These are phyloP conservation scores for Bipolaris zeicola DNA, from an alignment of 2,329 filamentous ascomycete species.

Conservation along the genomic window DNA sequence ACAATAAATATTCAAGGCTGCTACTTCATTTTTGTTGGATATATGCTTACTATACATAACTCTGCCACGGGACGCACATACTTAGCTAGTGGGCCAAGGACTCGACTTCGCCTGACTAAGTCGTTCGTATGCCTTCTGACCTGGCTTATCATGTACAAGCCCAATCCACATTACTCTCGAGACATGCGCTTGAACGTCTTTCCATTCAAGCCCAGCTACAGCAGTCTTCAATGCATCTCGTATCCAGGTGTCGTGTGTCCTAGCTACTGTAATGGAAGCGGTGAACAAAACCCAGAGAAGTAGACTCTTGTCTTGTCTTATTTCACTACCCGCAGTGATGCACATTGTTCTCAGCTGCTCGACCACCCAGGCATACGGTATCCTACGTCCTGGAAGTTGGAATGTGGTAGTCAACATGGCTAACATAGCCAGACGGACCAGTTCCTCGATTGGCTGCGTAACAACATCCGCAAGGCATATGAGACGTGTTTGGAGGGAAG, in stretches of 20 bases:
- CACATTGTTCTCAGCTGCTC: not conserved
- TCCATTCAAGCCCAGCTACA: not conserved
- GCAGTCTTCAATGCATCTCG: not conserved
- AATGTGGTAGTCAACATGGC: not conserved
- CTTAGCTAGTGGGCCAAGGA: no score
- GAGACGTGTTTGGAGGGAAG: not conserved
- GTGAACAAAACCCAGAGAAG: not conserved
- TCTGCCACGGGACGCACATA: no score
- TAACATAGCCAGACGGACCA: not conserved
- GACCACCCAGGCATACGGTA: not conserved
- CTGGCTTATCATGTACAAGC: not conserved
- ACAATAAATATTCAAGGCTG: no score
- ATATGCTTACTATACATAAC: no score
- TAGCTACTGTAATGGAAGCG: not conserved
- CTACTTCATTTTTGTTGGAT: no score
- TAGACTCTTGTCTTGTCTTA: not conserved
- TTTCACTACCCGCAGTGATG: not conserved
- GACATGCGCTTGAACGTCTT: not conserved
- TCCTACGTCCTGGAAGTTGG: not conserved
- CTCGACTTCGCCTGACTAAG: no score
- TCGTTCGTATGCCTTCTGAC: not conserved
- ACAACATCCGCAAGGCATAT: not conserved
- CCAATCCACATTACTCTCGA: not conserved
- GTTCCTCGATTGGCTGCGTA: not conserved
- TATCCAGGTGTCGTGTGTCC: not conserved